These are phyloP conservation scores for Kalaharituber pfeilii DNA, from an alignment of 2,329 filamentous ascomycete genomes.

Conservation along the genomic window DNA sequence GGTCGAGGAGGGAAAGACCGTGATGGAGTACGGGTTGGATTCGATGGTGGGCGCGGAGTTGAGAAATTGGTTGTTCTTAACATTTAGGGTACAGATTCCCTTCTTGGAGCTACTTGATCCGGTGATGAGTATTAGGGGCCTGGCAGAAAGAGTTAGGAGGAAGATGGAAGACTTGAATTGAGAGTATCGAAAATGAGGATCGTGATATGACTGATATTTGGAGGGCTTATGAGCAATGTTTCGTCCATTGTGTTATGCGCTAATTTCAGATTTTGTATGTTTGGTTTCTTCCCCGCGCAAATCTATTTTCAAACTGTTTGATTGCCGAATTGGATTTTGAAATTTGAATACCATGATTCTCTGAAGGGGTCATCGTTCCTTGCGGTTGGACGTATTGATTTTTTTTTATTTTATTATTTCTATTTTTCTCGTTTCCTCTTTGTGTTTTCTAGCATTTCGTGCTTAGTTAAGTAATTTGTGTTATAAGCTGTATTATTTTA, in stretches of 20 bases:
- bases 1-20: constrained; percentile 20
- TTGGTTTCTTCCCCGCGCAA: background rate
- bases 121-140: background rate
- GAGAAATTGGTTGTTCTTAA: constrained; percentile 26
- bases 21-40: constrained; percentile 28
- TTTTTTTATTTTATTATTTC: background rate
- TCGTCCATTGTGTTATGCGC: background rate
- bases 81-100: constrained; percentile 25
- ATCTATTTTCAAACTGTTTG: background rate
- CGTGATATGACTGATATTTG: background rate
- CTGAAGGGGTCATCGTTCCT: background rate
- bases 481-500: too few relatives aligned
- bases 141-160: background rate
- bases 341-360: background rate
- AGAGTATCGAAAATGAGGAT: background rate
- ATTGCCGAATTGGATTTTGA: background rate
- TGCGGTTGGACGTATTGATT: background rate
- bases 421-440: background rate
- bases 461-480: too few relatives aligned
- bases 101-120: constrained; percentile 20
- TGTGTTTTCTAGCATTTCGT: background rate
- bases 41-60: constrained; percentile 31
- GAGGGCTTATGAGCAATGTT: background rate
- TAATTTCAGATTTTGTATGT: background rate
- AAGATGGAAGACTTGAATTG: background rate